Evolutionary conservation across 305 asterid genomes (phyloP).

Genomic region (Nicotiana rustica): DNA sequence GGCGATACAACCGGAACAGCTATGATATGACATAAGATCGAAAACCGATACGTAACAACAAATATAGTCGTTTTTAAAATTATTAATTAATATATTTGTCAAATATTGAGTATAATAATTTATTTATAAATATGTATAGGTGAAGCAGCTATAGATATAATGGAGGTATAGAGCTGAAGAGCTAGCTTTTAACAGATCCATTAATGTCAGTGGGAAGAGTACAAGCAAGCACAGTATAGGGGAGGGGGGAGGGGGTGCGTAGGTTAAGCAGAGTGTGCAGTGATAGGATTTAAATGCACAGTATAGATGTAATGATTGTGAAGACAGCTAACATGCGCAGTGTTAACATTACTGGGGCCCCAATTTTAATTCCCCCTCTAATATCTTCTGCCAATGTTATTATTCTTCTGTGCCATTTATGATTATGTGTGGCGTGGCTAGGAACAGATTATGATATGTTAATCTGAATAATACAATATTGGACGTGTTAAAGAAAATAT

Average conservation of each 20-base stretch:
- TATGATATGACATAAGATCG: slow-evolving; percentile 56
- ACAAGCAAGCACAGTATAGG: slow-evolving; percentile 37
- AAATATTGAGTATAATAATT: slow-evolving; percentile 1
- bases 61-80: background rate
- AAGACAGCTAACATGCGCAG: slow-evolving; percentile 74
- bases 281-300: slow-evolving; percentile 49
- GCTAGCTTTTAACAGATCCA: slow-evolving; percentile 38
- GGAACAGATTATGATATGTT: no score
- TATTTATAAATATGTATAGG: slow-evolving; percentile 21
- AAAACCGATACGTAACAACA: background rate
- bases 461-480: no score
- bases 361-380: background rate
- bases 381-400: slow-evolving; percentile 6
- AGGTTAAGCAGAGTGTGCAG: slow-evolving; percentile 57
- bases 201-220: slow-evolving; percentile 36
- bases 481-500: no score
- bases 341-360: slow-evolving; percentile 28
- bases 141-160: slow-evolving; percentile 26
- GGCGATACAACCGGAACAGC: slow-evolving; percentile 52
- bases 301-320: slow-evolving; percentile 53
- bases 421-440: no score
- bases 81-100: background rate
- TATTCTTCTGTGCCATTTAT: background rate
- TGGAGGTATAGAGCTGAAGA: slow-evolving; percentile 30
- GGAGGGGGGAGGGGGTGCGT: slow-evolving; percentile 44